Base-by-base conservation (phyloP, 805 yeast genomes). In the Hanseniaspora thailandica region DNA sequence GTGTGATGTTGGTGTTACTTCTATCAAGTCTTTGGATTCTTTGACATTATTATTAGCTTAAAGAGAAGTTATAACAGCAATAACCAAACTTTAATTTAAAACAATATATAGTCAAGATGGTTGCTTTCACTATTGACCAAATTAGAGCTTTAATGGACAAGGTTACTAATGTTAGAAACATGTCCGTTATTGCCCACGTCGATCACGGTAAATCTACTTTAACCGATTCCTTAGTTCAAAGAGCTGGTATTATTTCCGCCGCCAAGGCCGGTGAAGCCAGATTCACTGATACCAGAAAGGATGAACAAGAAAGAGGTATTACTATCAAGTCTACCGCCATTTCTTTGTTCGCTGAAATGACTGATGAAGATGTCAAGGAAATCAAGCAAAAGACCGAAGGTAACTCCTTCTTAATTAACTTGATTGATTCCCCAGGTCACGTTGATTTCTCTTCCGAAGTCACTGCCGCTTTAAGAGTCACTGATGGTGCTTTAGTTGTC, bases 381-480 rank as follows among this genome's bases (percentile, higher is more conserved):
- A 90, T 93, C 78, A 78, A 82, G 74, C 97, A 93, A 79, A 66
- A 67, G 60, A 82, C 93, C 61, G 84, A 72, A 20, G 97, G 97
- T 75, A 85, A 78, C 83, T 82, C 83, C 72, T 90, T 90, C 83
- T 84, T 90, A 78, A 82, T 90, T 66, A 90, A 90, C 87, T 82
- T 90, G 82, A 90, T 90, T 68, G 98, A 90, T 76, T 93, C 98
- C 66, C 98, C 98, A 77, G 98, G 98, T 86, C 98, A 90, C 97
- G 97, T 90, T 82, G 98, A 90, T 79, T 90, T 90, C 89, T 88
- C 97, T 61, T 93, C 97, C 65, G 98, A 90, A 78, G 98, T 90
- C 70, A 93, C 97, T 70, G 97, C 97, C 67, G 98, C 98, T 76
- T 84, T 90, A 71, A 89, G 98, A 80, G 97, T 90, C 69, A 93